phyloP scores from a whole-genome alignment of 495 filamentous ascomycete genomes.

The Rusavskia elegans region DNA sequence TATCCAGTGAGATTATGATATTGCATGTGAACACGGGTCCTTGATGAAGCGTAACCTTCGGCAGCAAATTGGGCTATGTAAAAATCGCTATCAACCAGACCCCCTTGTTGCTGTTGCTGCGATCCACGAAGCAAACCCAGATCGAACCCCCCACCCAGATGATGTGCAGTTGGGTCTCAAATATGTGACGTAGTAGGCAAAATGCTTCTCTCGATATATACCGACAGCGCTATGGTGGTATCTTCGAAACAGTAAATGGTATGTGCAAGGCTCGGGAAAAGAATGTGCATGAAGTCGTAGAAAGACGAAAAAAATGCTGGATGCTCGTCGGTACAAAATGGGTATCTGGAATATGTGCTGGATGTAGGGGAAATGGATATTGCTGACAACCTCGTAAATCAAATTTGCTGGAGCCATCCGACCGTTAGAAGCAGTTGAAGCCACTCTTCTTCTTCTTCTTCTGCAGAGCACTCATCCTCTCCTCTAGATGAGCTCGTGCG shows the following conservation, averaged over 20 bases:
- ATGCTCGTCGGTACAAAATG: neutral
- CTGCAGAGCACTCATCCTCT: conserved; percentile 85
- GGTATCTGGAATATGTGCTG: neutral
- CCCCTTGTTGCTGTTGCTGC: too few species aligned
- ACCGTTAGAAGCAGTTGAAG: conserved; percentile 83
- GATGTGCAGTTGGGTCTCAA: too few species aligned
- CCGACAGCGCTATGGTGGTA: neutral
- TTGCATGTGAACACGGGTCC: neutral
- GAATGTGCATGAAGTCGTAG: neutral
- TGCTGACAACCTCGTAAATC: too few species aligned
- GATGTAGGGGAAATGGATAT: neutral
- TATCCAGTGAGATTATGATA: too few species aligned
- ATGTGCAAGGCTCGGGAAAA: neutral
- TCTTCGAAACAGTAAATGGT: neutral
- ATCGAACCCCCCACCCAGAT: too few species aligned
- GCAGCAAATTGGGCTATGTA: neutral
- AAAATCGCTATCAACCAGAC: neutral
- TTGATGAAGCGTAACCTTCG: neutral
- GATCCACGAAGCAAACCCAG: too few species aligned
- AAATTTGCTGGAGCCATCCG: too few species aligned
- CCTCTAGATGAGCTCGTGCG: conserved; percentile 74
- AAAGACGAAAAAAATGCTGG: neutral
- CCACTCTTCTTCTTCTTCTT: conserved; percentile 97
- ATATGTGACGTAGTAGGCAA: too few species aligned
- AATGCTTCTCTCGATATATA: too few species aligned